A percentile compares a stretch with the other conserved stretches of the same genome.
Conservation (phyloP, 371 early-diverging fungal genomes). For the Blakeslea trispora region DNA sequence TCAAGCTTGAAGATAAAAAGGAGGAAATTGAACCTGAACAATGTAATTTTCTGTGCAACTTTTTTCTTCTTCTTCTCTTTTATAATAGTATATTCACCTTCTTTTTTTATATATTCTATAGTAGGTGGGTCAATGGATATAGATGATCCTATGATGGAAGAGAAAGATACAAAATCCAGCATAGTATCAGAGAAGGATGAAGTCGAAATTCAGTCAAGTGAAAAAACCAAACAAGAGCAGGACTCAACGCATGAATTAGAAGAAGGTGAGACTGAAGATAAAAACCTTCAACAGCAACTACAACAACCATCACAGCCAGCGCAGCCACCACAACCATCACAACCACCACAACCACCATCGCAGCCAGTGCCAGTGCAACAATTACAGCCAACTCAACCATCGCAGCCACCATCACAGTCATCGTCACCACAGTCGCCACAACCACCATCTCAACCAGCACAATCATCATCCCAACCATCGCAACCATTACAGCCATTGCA, state of each 20-base stretch:
- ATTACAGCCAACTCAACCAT: constrained; percentile 5
- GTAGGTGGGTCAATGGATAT: constrained; percentile 5
- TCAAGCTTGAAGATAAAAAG: not conserved
- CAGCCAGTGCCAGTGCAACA: too few relatives aligned
- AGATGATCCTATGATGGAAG: not conserved
- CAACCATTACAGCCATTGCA: too few relatives aligned
- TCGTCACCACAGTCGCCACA: too few relatives aligned
- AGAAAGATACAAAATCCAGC: too few relatives aligned
- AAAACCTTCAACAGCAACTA: not conserved
- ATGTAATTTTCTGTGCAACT: not conserved
- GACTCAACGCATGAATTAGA: constrained; percentile 3
- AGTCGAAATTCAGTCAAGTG: not conserved
- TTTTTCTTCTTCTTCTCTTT: not conserved
- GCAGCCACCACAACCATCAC: too few relatives aligned
- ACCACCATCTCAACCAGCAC: too few relatives aligned
- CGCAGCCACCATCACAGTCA: constrained; percentile 18
- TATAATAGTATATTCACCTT: not conserved
- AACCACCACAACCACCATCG: not conserved
- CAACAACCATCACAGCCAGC: not conserved
- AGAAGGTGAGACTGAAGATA: not conserved
- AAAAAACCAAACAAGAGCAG: constrained; percentile 5
- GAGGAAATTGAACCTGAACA: not conserved
- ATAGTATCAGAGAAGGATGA: not conserved
- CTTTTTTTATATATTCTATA: not conserved
- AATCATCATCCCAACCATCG: too few relatives aligned